Conservation (phyloP, 768 basidiomycete species). For the Artomyces pyxidatus region DNA sequence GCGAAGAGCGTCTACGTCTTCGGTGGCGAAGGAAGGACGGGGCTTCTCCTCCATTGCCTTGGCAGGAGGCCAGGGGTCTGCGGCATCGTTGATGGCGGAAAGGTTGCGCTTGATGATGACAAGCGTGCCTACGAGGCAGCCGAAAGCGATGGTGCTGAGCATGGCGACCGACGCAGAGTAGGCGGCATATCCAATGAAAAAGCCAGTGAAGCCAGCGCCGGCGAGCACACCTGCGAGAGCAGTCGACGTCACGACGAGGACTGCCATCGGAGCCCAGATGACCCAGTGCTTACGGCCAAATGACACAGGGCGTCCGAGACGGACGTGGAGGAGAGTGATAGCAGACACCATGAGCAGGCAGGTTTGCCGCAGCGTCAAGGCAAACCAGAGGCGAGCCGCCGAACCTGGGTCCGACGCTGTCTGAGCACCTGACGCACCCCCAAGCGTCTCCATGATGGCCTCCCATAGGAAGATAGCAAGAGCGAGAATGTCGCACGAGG, state of each 20-base stretch:
- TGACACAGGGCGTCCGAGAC: conserved; percentile 59
- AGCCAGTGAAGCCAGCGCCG: conserved; percentile 39
- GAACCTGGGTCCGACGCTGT: conserved; percentile 43
- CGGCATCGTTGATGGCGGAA: conserved; percentile 39
- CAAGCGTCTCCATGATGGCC: conserved; percentile 41
- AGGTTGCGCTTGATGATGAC: conserved; percentile 61
- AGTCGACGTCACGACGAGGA: conserved; percentile 50
- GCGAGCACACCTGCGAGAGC: conserved; percentile 51
- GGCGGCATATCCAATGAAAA: conserved; percentile 53
- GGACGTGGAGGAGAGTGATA: conserved; percentile 61
- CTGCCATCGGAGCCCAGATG: conserved; percentile 57
- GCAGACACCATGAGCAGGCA: conserved; percentile 55
- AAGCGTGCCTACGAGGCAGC: conserved; percentile 54
- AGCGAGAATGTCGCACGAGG: conserved; percentile 55
- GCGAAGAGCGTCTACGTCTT: conserved; percentile 64
- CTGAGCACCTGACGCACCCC: conserved; percentile 35
- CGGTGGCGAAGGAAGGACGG: conserved; percentile 57
- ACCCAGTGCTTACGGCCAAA: conserved; percentile 69
- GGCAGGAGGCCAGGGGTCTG: conserved; percentile 55
- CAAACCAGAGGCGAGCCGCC: conserved; percentile 60
- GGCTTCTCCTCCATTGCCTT: conserved; percentile 44
- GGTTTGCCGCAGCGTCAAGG: conserved; percentile 56
- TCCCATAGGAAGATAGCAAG: conserved; percentile 64
- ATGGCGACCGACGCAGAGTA: conserved; percentile 48
- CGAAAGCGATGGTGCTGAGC: conserved; percentile 45